Base-by-base conservation (phyloP, 768 basidiomycete species). In the Amanita inopinata region DNA sequence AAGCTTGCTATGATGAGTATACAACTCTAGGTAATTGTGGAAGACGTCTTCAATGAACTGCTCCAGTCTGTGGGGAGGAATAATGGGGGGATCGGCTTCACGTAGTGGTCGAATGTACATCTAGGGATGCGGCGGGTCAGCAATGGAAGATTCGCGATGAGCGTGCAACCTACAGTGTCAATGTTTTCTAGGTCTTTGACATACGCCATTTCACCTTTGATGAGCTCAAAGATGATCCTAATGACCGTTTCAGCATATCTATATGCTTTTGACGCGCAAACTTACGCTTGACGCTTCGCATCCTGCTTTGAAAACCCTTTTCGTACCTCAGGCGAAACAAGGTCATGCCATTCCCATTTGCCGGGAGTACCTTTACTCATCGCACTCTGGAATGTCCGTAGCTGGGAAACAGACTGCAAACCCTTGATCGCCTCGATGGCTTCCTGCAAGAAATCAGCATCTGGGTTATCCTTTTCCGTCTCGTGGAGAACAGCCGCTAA, bases 151-250 rank as follows among this genome's bases (percentile, higher is more conserved):
- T 6, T 40, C 4, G 12, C 8, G 15, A 7, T 43, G 9, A 3
- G 9, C 12, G 25, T 47, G 12, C 5, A n/a, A 61, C 77, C 20
- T 50, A 92, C 90, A 38, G 65, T 69, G 45, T 88, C 83, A 38
- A 96, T 83, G 40, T 82, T 88, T 59, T 92, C 86, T 38, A 97
- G 62, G 65, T 96, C 93, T 48, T 80, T 85, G n/a, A 94, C 92
- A 58, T 94, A 96, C 18, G 79, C 76, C 91, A 97, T 97, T 62
- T 97, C 92, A 46, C 85, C 85, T 57, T 94, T 87, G 60, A 97
- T 94, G 45, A 96, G 63, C 62, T 97, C 92, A 54, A 94, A 97
- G 35, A 96, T 92, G 50, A 87, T 78, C 37, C 89, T 92, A 51
- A 25, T 33, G 46, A 28, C 15, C 2, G 36, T 24, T 12, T 37